phyloP scores from a whole-genome alignment of 352 stramenopile species.

The Globisporangium polare region DNA sequence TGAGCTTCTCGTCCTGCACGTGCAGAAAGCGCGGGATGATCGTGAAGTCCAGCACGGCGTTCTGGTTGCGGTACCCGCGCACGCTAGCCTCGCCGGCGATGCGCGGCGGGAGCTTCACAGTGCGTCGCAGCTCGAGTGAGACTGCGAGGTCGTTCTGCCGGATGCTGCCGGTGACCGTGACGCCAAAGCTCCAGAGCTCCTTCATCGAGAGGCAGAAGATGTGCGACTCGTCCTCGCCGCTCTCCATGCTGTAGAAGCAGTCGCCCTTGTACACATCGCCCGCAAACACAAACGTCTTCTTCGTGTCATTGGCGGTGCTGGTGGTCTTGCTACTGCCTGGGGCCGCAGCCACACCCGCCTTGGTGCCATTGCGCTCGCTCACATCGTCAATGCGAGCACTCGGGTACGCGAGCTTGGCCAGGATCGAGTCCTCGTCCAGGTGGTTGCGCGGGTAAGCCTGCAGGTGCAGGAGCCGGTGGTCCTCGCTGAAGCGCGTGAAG shows the following conservation, averaged over 20 bases:
- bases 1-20: conserved; percentile 37
- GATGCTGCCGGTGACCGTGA: conserved; percentile 38
- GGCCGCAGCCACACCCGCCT: conserved; percentile 11
- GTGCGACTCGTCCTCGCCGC: conserved; percentile 37
- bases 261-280: conserved; percentile 13
- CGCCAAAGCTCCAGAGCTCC: conserved; percentile 56
- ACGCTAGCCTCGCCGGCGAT: conserved; percentile 16
- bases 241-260: conserved; percentile 57
- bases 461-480: conserved; percentile 52
- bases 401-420: conserved; percentile 43
- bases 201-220: conserved; percentile 55
- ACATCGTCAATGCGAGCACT: conserved; percentile 11
- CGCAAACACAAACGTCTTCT: conserved; percentile 13
- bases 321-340: conserved; percentile 11
- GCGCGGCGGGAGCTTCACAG: conserved; percentile 41
- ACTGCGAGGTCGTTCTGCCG: conserved; percentile 37
- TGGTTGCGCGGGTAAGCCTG: conserved; percentile 74
- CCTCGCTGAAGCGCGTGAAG: conserved; percentile 56
- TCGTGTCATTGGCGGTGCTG: neutral
- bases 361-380: neutral
- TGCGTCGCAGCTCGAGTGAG: conserved; percentile 35
- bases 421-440: conserved; percentile 59
- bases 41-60: conserved; percentile 38
- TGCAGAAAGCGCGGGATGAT: conserved; percentile 57
- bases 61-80: conserved; percentile 1